Evolutionary conservation across 2,329 filamentous ascomycete species (phyloP).

Genomic region (Penicillium sp.): DNA sequence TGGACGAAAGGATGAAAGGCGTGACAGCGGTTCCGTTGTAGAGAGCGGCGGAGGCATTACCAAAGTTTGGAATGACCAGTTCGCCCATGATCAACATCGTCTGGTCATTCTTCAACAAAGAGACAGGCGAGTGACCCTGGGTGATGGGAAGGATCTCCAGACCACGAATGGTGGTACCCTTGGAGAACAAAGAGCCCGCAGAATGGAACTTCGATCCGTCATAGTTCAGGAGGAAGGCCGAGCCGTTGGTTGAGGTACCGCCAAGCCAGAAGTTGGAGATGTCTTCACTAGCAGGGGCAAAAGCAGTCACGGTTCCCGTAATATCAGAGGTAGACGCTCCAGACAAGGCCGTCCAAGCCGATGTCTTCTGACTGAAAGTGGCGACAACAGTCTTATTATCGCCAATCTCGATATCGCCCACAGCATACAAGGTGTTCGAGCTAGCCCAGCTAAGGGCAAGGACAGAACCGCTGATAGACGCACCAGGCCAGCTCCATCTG

Average conservation of each 20-base stretch:
- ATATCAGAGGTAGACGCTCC: slow-evolving; percentile 61
- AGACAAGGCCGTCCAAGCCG: slow-evolving; percentile 67
- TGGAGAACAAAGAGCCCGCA: slow-evolving; percentile 67
- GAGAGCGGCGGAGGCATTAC: slow-evolving; percentile 81
- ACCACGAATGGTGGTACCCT: slow-evolving; percentile 73
- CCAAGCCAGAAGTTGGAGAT: slow-evolving; percentile 80
- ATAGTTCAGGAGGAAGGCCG: slow-evolving; percentile 81
- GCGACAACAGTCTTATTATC: slow-evolving; percentile 71
- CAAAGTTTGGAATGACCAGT: slow-evolving; percentile 75
- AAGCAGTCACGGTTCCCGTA: slow-evolving; percentile 78
- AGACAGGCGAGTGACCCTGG: slow-evolving; percentile 67
- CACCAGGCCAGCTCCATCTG: slow-evolving; percentile 82
- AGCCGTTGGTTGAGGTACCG: slow-evolving; percentile 71
- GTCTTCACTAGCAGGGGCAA: slow-evolving; percentile 75
- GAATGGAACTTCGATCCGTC: slow-evolving; percentile 74
- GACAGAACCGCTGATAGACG: slow-evolving; percentile 72
- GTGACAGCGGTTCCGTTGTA: slow-evolving; percentile 81
- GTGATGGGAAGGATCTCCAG: slow-evolving; percentile 81
- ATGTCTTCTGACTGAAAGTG: slow-evolving; percentile 71
- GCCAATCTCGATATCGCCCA: slow-evolving; percentile 75
- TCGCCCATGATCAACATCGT: slow-evolving; percentile 84
- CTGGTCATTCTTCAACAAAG: slow-evolving; percentile 70
- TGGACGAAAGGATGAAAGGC: slow-evolving; percentile 82
- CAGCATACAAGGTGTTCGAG: slow-evolving; percentile 73
- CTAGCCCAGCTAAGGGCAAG: slow-evolving; percentile 77